Conservation (phyloP, 1,284 basidiomycete species). For the Ceratobasidium sp. region DNA sequence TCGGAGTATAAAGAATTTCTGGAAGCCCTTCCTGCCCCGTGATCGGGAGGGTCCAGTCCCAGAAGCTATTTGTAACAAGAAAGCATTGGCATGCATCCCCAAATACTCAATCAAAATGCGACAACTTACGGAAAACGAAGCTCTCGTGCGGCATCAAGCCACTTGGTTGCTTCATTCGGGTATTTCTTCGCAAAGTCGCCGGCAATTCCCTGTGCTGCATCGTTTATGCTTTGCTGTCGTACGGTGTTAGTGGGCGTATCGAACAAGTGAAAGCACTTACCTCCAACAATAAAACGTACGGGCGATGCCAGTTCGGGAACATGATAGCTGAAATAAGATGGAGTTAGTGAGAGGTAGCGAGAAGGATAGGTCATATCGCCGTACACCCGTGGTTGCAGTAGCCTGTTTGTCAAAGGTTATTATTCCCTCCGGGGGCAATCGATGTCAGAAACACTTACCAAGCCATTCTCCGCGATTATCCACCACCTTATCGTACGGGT, state of each 20-base stretch:
- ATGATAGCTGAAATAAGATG: no score
- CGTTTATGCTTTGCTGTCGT: slow-evolving; percentile 39
- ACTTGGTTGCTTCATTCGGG: slow-evolving; percentile 15
- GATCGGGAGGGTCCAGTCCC: slow-evolving; percentile 44
- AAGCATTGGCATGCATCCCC: no score
- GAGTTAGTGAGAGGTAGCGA: no score
- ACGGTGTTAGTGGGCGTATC: neutral
- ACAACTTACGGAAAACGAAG: slow-evolving; percentile 47
- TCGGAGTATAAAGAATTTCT: neutral
- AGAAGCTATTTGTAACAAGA: no score
- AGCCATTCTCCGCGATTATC: neutral
- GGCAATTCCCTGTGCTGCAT: slow-evolving; percentile 38
- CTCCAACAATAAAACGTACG: slow-evolving; percentile 43
- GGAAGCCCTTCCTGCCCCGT: slow-evolving; percentile 36
- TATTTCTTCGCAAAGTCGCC: slow-evolving; percentile 14
- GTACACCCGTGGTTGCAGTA: slow-evolving; percentile 40
- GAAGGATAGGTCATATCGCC: neutral
- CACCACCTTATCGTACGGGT: neutral
- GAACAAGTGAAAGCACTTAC: slow-evolving; percentile 10
- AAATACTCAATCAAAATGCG: no score
- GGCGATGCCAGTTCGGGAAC: slow-evolving; percentile 46
- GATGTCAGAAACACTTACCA: no score
- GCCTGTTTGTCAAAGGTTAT: no score
- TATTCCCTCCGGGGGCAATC: no score
- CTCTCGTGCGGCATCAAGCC: slow-evolving; percentile 40